phyloP scores from a whole-genome alignment of 2,329 filamentous ascomycete genomes.

The Stromatinia cepivora region DNA sequence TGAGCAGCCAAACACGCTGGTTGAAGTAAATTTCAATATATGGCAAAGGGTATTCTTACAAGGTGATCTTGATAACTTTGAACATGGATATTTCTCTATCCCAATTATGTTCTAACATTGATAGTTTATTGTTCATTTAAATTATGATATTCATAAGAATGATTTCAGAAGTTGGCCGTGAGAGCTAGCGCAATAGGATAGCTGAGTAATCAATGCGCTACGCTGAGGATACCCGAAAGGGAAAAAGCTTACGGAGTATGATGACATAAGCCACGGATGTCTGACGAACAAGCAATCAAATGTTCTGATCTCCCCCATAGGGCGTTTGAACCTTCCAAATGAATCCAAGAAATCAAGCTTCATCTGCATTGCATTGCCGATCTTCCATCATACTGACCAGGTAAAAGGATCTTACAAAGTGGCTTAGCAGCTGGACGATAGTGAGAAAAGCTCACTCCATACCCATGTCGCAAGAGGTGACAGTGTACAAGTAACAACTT shows the following conservation, averaged over 20 bases:
- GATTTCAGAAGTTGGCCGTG: background rate
- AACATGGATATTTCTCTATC: background rate
- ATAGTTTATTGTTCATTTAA: background rate
- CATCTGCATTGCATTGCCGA: background rate
- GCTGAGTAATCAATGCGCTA: constrained; percentile 19
- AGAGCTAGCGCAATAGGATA: background rate
- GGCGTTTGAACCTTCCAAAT: background rate
- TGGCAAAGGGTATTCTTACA: background rate
- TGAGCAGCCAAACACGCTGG: background rate
- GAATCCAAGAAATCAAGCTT: background rate
- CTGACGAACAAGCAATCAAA: background rate
- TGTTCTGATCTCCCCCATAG: background rate
- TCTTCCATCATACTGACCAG: background rate
- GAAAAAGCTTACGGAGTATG: constrained; percentile 4
- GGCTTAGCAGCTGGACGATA: background rate
- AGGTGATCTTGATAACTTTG: background rate
- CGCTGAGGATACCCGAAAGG: constrained; percentile 21
- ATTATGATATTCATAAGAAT: background rate
- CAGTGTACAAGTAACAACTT: background rate
- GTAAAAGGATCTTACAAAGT: background rate
- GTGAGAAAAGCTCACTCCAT: background rate
- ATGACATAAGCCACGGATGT: background rate
- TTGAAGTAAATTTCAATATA: background rate
- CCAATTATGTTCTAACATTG: rapidly evolving
- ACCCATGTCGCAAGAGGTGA: background rate